Evolutionary conservation across 768 basidiomycete genomes (phyloP).

Genomic region (Trametes maxima): DNA sequence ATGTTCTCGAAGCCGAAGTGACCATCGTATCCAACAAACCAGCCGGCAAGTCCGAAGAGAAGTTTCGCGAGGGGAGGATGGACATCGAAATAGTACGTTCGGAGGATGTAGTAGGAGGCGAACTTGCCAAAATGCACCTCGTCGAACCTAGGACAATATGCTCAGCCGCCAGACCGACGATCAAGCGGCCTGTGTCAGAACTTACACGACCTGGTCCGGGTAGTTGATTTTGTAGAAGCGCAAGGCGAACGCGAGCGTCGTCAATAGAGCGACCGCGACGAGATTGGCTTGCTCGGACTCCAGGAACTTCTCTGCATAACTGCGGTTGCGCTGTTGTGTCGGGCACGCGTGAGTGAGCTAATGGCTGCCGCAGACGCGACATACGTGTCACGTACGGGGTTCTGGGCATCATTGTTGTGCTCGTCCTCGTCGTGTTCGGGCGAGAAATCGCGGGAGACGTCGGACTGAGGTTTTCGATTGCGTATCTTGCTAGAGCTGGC

Average conservation of each 20-base stretch:
- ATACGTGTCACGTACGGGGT: constrained; percentile 30
- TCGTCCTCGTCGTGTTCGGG: constrained; percentile 25
- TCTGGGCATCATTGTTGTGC: constrained; percentile 16
- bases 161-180: constrained; percentile 8
- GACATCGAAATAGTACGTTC: constrained; percentile 99
- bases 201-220: constrained; percentile 93
- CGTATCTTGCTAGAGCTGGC: constrained; percentile 15
- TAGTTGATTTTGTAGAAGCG: constrained; percentile 95
- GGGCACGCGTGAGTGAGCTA: neutral
- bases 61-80: constrained; percentile 98
- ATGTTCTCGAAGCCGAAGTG: constrained; percentile 93
- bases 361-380: neutral
- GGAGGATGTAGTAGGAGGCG: constrained; percentile 87
- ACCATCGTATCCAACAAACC: constrained; percentile 96
- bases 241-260: constrained; percentile 75
- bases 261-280: constrained; percentile 62
- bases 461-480: constrained; percentile 6
- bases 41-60: constrained; percentile 90
- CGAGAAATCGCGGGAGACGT: constrained; percentile 1
- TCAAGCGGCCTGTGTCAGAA: constrained; percentile 21
- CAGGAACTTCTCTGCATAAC: constrained; percentile 59
- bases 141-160: constrained; percentile 66
- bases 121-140: constrained; percentile 99
- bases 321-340: constrained; percentile 50
- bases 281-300: constrained; percentile 66